Percentiles rank a stretch among this genome's conserved stretches.
Evolutionary conservation across 2,329 filamentous ascomycete genomes (phyloP).

Genomic region (Microcyclospora pomicola): DNA sequence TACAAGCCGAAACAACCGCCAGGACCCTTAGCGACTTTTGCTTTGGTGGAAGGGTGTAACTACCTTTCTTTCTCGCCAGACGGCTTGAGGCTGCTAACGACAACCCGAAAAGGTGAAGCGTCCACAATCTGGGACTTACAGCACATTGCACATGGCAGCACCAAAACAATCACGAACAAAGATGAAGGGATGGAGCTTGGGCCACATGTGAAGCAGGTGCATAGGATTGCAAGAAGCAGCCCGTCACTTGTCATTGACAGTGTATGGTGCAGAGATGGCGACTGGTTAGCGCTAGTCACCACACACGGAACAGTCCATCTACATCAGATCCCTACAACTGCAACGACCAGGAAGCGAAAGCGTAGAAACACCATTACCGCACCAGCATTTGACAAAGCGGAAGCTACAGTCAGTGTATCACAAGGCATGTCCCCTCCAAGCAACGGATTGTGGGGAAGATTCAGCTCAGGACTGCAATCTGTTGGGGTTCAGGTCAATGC

Average conservation of each 20-base stretch:
- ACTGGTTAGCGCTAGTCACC: conserved; percentile 77
- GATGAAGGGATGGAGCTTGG: conserved; percentile 15
- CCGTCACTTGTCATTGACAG: conserved; percentile 84
- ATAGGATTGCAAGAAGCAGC: conserved; percentile 81
- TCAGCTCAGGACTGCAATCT: conserved; percentile 28
- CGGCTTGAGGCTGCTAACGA: conserved; percentile 61
- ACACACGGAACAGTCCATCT: conserved; percentile 92
- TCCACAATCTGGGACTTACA: conserved; percentile 72
- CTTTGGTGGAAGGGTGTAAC: conserved; percentile 60
- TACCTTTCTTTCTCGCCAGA: conserved; percentile 66
- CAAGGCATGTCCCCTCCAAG: conserved; percentile 19
- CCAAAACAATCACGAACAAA: conserved; percentile 5
- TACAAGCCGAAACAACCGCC: conserved; percentile 36
- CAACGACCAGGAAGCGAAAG: conserved; percentile 24
- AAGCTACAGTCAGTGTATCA: conserved; percentile 19
- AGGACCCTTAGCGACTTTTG: conserved; percentile 57
- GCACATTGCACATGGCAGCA: conserved; percentile 35
- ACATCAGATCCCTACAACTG: conserved; percentile 55
- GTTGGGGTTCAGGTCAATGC: conserved; percentile 24
- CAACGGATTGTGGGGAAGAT: conserved; percentile 17
- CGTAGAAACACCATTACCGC: conserved; percentile 9
- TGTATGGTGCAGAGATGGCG: conserved; percentile 71
- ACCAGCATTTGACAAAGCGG: conserved; percentile 18
- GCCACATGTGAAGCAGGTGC: conserved; percentile 60
- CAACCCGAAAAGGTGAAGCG: conserved; percentile 70